Evolutionary conservation across 805 yeast genomes (phyloP).

Genomic region (Wickerhamiella shivajii): DNA sequence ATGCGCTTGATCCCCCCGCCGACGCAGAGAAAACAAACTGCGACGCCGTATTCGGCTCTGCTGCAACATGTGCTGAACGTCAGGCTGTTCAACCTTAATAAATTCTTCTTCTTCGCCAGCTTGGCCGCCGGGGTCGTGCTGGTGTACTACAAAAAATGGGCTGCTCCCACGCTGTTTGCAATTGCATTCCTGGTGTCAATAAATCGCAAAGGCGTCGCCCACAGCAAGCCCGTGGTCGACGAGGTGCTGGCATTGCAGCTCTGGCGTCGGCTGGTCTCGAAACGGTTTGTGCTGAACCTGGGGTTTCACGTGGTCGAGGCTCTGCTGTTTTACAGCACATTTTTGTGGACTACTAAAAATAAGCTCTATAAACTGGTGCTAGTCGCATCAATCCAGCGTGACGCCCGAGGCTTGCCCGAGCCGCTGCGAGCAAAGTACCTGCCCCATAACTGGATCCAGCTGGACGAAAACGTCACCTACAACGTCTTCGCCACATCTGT

Average conservation of each 20-base stretch:
- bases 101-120: background rate
- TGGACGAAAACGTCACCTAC: slow-evolving; percentile 4
- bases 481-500: background rate
- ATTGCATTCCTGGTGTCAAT: background rate
- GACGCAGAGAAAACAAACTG: slow-evolving; percentile 5
- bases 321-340: background rate
- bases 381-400: slow-evolving; percentile 1
- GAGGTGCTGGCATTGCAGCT: slow-evolving; percentile 4
- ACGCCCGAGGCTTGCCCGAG: slow-evolving; percentile 1
- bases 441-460: slow-evolving; percentile 3
- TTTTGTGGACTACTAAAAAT: background rate
- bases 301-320: background rate
- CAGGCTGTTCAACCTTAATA: background rate
- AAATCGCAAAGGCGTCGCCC: background rate
- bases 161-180: background rate
- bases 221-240: background rate
- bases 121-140: background rate
- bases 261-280: background rate
- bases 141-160: background rate
- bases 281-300: no score
- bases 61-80: background rate
- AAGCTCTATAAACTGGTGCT: slow-evolving; percentile 1
- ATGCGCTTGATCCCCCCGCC: slow-evolving; percentile 9
- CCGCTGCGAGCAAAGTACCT: background rate
- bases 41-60: slow-evolving; percentile 3